Evolutionary conservation across 2,329 filamentous ascomycete genomes (phyloP).

Genomic region (Sporothrix mexicana): DNA sequence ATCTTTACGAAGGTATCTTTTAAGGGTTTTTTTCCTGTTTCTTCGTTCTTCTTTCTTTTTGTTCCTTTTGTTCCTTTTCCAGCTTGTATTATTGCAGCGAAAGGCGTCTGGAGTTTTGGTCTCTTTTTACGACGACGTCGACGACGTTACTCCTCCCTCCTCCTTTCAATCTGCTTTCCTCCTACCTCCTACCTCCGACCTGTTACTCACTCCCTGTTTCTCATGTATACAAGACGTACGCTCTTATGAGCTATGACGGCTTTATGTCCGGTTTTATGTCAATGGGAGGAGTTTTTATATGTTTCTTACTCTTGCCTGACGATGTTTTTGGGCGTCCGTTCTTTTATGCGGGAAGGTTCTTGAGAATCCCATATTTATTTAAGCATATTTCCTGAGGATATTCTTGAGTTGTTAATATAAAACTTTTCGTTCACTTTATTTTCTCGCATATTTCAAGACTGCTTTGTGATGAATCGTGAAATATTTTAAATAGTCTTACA

Average conservation of each 20-base stretch:
- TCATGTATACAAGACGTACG: not conserved
- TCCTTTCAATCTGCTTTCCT: not conserved
- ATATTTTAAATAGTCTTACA: not conserved
- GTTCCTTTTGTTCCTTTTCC: not conserved
- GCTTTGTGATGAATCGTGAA: not conserved
- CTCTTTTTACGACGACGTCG: conserved; percentile 19
- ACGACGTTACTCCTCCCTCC: not conserved
- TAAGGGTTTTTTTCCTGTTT: not conserved
- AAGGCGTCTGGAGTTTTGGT: conserved; percentile 30
- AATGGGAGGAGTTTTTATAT: too few relatives aligned
- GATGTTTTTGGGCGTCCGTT: too few relatives aligned
- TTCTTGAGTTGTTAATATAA: too few relatives aligned
- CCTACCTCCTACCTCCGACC: not conserved
- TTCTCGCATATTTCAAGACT: not conserved
- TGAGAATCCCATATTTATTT: too few relatives aligned
- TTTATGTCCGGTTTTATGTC: too few relatives aligned
- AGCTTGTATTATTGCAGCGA: conserved; percentile 25
- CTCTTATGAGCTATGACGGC: too few relatives aligned
- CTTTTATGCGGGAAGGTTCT: too few relatives aligned
- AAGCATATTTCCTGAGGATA: too few relatives aligned
- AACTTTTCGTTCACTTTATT: not conserved
- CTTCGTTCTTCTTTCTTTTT: not conserved
- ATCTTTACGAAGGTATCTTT: not conserved
- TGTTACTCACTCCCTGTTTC: too few relatives aligned
- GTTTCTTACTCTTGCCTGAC: too few relatives aligned